Percentiles rank a stretch among this genome's conserved stretches.
Conservation (phyloP, 139 green algal species). For the Asterochloris sp. region DNA sequence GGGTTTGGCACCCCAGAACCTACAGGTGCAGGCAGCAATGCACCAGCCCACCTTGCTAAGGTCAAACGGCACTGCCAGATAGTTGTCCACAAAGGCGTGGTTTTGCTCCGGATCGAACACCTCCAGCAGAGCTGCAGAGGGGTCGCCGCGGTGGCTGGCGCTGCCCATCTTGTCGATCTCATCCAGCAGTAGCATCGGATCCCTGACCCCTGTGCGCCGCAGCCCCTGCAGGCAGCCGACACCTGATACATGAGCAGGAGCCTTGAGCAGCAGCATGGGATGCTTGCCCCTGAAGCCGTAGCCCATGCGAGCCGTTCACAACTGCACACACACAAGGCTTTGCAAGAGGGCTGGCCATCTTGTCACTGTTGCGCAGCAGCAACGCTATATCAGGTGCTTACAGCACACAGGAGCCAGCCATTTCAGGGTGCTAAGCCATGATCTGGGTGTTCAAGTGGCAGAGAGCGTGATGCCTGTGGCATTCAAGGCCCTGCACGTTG, state of each 20-base stretch:
- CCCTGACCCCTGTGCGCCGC: slow-evolving; percentile 40
- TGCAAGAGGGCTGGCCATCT: too few relatives aligned
- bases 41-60: slow-evolving; percentile 33
- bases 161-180: slow-evolving; percentile 49
- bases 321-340: too few relatives aligned
- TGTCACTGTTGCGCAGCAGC: too few relatives aligned
- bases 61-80: slow-evolving; percentile 45
- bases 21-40: not conserved
- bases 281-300: too few relatives aligned
- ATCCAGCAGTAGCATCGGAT: slow-evolving; percentile 53
- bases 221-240: slow-evolving; percentile 25
- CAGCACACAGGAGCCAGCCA: too few relatives aligned
- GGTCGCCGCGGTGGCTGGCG: slow-evolving; percentile 39
- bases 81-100: slow-evolving; percentile 44
- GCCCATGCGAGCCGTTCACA: too few relatives aligned
- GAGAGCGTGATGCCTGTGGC: too few relatives aligned
- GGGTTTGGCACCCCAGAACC: too few relatives aligned
- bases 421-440: too few relatives aligned
- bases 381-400: too few relatives aligned
- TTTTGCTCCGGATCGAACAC: slow-evolving; percentile 64
- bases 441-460: too few relatives aligned
- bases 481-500: too few relatives aligned
- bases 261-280: not conserved
- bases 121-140: slow-evolving; percentile 38
- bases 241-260: not conserved